These are phyloP conservation scores for Taiwanofungus camphoratus DNA, from an alignment of 1,284 basidiomycete genomes.

Conservation along the genomic window DNA sequence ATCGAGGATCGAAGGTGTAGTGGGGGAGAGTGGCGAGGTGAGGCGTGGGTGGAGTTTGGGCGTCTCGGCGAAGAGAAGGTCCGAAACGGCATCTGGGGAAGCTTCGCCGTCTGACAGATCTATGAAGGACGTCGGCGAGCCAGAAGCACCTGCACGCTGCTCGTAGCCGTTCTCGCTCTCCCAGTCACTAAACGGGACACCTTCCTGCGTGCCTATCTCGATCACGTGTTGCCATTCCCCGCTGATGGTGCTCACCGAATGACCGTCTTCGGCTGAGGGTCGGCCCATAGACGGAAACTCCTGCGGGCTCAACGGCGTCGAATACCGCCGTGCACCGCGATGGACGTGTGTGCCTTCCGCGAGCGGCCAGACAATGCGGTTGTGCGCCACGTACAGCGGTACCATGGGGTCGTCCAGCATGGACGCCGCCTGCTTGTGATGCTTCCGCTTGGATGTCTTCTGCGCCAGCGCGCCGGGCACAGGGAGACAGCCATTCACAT, in stretches of 20 bases:
- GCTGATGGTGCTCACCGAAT: constrained; percentile 1
- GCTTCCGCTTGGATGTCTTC: constrained; percentile 20
- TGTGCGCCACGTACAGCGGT: constrained; percentile 11
- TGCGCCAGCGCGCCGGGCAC: constrained; percentile 10
- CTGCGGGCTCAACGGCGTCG: constrained; percentile 38
- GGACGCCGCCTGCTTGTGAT: constrained; percentile 34
- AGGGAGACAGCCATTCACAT: constrained; percentile 15
- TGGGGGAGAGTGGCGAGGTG: constrained; percentile 20
- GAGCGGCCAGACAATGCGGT: constrained; percentile 26
- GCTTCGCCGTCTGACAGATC: constrained; percentile 61
- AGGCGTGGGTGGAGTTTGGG: constrained; percentile 24
- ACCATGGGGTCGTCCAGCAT: constrained; percentile 30
- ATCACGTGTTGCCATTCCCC: constrained; percentile 15
- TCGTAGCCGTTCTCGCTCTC: constrained; percentile 11
- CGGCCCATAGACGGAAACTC: constrained; percentile 27
- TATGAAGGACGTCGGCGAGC: constrained; percentile 53
- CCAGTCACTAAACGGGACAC: constrained; percentile 18
- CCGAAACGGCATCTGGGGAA: constrained; percentile 21
- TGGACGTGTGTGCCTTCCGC: constrained; percentile 30
- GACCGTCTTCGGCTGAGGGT: constrained; percentile 6
- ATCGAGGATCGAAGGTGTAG: constrained; percentile 43
- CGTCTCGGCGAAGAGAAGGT: constrained; percentile 24
- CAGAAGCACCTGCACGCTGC: constrained; percentile 7
- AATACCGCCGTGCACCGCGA: constrained; percentile 42
- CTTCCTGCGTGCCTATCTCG: constrained; percentile 22